Evolutionary conservation across 2,329 filamentous ascomycete species (phyloP), one percentile per base, ranked within the genome.

Genomic region (Fusarium sp.): DNA sequence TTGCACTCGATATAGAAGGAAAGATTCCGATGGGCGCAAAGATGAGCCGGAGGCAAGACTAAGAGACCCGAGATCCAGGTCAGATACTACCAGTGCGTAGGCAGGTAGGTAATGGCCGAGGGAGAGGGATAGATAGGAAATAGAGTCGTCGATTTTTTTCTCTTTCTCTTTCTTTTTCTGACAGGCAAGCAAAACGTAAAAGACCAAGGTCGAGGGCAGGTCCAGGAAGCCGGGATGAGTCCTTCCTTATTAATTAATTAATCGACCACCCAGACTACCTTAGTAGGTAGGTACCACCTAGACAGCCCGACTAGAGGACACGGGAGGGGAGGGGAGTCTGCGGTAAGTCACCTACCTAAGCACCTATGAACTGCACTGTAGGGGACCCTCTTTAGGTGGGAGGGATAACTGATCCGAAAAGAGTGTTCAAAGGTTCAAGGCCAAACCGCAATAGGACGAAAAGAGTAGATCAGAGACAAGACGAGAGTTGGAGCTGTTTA

Each of bases 321-420:
- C 49, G 46, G 45, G 60, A 49, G 54, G 16, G 53, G 37, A 64
- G 41, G 48, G 63, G 43, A 66, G 32, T 34, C 32, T 34, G 16
- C 47, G 53, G 21, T 42, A 59, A 30, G 47, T 18, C 18, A 34
- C 32, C 32, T 34, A 34, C 16, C 16, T 34, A 9, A 14, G 30
- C 8, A 34, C 32, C 32, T 18, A 18, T 37, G 32, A 9, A 37
- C 32, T 11, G 18, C 34, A 46, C 25, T 46, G 23, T 46, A 47
- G 50, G 48, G 46, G 45, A 57, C 47, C 67, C 66, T 69, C 66
- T 51, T 51, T 59, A 59, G 41, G 67, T 69, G 46, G 45, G 51
- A 69, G 61, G 66, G 66, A 69, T 58, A 70, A 63, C 56, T 67
- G 56, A 47, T 67, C 66, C 66, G 48, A 69, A 69, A 70, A 67